phyloP scores from a whole-genome alignment of 306 rosid species.

The Malus sieversii region DNA sequence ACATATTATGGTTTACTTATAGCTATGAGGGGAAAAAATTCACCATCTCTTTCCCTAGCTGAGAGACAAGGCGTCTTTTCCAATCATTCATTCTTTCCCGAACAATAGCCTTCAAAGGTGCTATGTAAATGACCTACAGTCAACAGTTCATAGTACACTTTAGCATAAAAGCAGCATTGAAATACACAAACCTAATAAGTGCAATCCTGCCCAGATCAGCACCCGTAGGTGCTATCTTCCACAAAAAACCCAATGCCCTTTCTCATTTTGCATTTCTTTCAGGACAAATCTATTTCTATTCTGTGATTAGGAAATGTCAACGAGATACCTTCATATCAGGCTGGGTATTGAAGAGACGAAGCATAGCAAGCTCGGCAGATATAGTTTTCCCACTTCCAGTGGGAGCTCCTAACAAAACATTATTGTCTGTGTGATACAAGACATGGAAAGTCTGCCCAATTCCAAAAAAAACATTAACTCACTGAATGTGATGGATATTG shows the following conservation, averaged over 20 bases:
- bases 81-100: constrained; percentile 98
- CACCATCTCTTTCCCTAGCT: constrained; percentile 83
- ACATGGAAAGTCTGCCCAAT: constrained; percentile 76
- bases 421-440: constrained; percentile 82
- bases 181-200: not conserved
- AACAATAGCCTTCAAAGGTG: constrained; percentile 97
- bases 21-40: not conserved
- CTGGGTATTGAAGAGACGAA: constrained; percentile 79
- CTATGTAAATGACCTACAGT: constrained; percentile 87
- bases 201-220: not conserved
- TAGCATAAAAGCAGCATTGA: constrained; percentile 12
- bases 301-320: not conserved
- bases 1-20: not conserved
- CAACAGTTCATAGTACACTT: not conserved
- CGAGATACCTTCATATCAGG: constrained; percentile 88
- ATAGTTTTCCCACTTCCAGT: constrained; percentile 99
- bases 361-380: constrained; percentile 99
- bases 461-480: constrained; percentile 20
- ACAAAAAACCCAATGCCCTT: not conserved
- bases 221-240: not conserved
- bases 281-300: not conserved
- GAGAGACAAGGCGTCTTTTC: constrained; percentile 74
- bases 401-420: constrained; percentile 94
- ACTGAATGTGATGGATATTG: not conserved
- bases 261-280: not conserved